Base-by-base conservation (phyloP, 2,329 filamentous ascomycete genomes). In the Verticillium tricorpus region DNA sequence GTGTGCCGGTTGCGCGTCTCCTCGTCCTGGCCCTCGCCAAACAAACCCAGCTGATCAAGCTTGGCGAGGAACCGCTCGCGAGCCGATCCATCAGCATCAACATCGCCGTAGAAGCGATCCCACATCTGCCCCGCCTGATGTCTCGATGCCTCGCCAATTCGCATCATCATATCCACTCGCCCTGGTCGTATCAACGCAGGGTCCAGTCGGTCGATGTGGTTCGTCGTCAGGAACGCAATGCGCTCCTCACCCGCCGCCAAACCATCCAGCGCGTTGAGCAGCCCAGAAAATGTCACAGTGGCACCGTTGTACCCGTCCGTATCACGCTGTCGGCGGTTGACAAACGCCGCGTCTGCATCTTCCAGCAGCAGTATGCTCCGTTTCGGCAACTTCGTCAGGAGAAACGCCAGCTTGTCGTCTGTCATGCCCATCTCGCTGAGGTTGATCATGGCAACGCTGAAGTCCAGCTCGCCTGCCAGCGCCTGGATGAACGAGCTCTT, bases 401-500 rank as follows among this genome's bases (percentile, higher is more conserved):
- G 85, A 69, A 92, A 90, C 28, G 94, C 93, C 60, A 97, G 79
- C 67, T 93, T 87, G 72, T 97, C 92, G 69, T 97, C 94, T 2
- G 92, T 96, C 71, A 97, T 84, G 17, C 93, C 93, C 60, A 92
- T 85, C 77, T 97, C 92, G 75, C 91, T 95, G 34, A 97, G 84
- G 69, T 97, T 97, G 67, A 97, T 82, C 77, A 97, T 93, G 59
- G 93, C 93, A 68, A 97, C 95, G 69, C 91, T 91, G 74, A 94
- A 97, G 72, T 97, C 92, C 61, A 97, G 77, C 70, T 95, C 89
- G n/a, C 93, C 94, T 0, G 95, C 95, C 52, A 99, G 79, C 0
- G 95, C 93, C 75, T 97, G 93, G 65, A 99, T 97, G 69, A 99
- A 98, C 0, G 92, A 96, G 64, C 90, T 97, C 79, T 96, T 98